phyloP scores from a whole-genome alignment of 1,284 basidiomycete species.

The Sanghuangporus baumii region DNA sequence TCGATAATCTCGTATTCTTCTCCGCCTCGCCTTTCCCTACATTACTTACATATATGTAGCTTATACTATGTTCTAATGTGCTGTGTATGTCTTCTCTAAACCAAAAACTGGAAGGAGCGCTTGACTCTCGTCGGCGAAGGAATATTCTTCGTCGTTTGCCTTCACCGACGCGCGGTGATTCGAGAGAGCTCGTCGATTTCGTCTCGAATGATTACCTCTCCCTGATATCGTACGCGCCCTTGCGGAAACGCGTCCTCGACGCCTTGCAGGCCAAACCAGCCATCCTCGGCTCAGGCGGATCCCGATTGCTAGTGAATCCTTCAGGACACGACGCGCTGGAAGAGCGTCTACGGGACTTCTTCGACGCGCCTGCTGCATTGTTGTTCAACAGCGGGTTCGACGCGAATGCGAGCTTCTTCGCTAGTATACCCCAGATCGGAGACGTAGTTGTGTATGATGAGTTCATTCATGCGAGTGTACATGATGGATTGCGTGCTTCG shows the following conservation, averaged over 20 bases:
- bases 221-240: conserved; percentile 53
- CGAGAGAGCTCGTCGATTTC: conserved; percentile 60
- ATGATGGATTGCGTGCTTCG: conserved; percentile 81
- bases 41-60: neutral
- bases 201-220: conserved; percentile 95
- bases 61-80: neutral
- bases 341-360: conserved; percentile 57
- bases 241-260: conserved; percentile 54
- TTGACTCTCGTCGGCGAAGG: conserved; percentile 57
- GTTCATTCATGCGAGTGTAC: conserved; percentile 88
- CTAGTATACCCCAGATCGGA: conserved; percentile 71
- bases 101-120: conserved; percentile 40
- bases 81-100: conserved; percentile 31
- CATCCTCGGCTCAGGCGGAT: conserved; percentile 87
- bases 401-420: conserved; percentile 88
- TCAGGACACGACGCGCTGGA: conserved; percentile 67
- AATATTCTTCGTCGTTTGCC: conserved; percentile 59
- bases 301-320: conserved; percentile 83
- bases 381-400: conserved; percentile 96
- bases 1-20: neutral
- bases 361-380: conserved; percentile 62
- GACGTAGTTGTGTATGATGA: conserved; percentile 86
- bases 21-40: neutral
- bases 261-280: conserved; percentile 44
- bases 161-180: conserved; percentile 32